These are phyloP conservation scores for Ganoderma meredithae DNA, from an alignment of 1,284 basidiomycete species.

Conservation along the genomic window DNA sequence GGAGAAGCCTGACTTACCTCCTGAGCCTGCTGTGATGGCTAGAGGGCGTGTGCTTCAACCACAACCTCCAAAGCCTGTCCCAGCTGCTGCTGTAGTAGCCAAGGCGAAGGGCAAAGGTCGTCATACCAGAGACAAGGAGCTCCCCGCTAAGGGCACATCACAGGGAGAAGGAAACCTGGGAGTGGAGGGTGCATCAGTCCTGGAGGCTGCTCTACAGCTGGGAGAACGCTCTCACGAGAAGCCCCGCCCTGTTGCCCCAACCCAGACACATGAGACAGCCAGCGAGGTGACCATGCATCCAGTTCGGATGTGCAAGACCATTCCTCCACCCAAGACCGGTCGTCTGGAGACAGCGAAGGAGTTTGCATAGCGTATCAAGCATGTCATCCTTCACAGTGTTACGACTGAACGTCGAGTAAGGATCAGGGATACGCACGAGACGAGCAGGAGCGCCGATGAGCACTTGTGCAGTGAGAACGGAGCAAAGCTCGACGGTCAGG, in stretches of 20 bases:
- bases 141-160: background rate
- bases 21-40: background rate
- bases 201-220: accelerated
- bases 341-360: conserved; percentile 20
- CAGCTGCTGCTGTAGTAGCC: background rate
- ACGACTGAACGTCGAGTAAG: too few species aligned
- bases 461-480: too few species aligned
- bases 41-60: background rate
- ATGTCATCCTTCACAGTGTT: conserved; percentile 23
- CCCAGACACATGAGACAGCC: background rate
- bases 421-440: too few species aligned
- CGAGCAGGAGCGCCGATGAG: too few species aligned
- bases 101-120: too few species aligned
- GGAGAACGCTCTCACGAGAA: background rate
- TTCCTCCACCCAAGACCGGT: conserved; percentile 16
- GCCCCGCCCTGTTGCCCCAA: background rate
- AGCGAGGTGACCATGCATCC: background rate
- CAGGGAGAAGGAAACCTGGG: background rate
- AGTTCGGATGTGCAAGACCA: background rate
- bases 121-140: too few species aligned
- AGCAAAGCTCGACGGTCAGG: too few species aligned
- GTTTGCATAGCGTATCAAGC: conserved; percentile 20
- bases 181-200: background rate
- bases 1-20: background rate
- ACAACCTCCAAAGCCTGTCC: background rate